Base-by-base conservation (phyloP, 495 filamentous ascomycete genomes). In the Xylaria sp. region DNA sequence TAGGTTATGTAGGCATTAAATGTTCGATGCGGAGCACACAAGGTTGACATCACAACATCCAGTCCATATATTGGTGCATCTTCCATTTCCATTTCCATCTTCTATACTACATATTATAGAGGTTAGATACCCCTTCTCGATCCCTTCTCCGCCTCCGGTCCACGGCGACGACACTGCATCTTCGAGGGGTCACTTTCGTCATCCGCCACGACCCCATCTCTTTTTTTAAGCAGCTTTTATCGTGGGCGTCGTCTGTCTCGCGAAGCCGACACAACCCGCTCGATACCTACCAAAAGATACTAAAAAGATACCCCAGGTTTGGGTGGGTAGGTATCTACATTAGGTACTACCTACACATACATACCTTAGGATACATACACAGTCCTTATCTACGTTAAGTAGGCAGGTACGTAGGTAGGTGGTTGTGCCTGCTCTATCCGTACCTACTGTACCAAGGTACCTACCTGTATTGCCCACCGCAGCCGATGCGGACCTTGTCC, bases 401-500 rank as follows among this genome's bases (percentile, higher is more conserved):
- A 58, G 21, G 59, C 40, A 61, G 6, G 31, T 62, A 29, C 21
- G n/a, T 50, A 61, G 12, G 43, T 62, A 31, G 44, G n/a, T 58
- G 26, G 26, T 43, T 48, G 53, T 50, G 44, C 24, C 65, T 57
- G 26, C 33, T 58, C 35, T 46, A 24, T 46, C 57, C 61, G 67
- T 69, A 50, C 31, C n/a, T n/a, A n/a, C n/a, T n/a, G n/a, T 31
- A 55, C 5, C 5, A 8, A 29, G 5, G 5, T 41, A 29, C 37
- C 33, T 53, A 19, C 48, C 46, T 71, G 9, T 31, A 46, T 73
- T 50, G 40, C 61, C 40, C 46, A 58, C 37, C 41, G 40, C 29
- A 71, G 55, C 69, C 67, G 59, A 78, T 78, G 74, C 72, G 69
- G 68, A 58, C 70, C 53, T 52, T 68, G 37, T 14, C 48, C 19